These are phyloP conservation scores for Starmerella gropengiesseri DNA, from an alignment of 805 yeast species.

Conservation along the genomic window DNA sequence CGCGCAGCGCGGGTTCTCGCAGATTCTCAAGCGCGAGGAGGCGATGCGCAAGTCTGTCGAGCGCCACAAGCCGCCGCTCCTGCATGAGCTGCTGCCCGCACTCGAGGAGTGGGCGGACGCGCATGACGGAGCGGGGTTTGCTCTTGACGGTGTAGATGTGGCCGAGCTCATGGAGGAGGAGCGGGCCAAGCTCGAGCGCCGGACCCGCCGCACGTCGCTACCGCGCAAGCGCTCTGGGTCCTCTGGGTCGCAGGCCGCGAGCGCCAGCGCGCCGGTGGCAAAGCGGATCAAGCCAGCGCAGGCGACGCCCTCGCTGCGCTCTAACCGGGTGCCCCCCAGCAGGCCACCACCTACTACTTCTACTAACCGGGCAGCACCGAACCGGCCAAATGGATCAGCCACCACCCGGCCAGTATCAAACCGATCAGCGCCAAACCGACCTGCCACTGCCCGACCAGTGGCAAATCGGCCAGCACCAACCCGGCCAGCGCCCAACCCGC, in stretches of 20 bases:
- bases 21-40: conserved; percentile 58
- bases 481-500: no score
- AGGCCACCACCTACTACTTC: no score
- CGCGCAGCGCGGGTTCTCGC: conserved; percentile 16
- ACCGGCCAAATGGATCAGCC: no score
- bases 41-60: conserved; percentile 54
- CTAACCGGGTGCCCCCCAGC: no score
- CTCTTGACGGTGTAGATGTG: conserved; percentile 28
- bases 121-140: conserved; percentile 39
- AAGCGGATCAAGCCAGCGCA: conserved; percentile 7
- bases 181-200: neutral
- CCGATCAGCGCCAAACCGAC: no score
- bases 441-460: no score
- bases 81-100: conserved; percentile 41
- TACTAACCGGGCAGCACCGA: no score
- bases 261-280: neutral
- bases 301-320: conserved; percentile 4
- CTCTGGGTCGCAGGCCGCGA: neutral
- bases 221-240: neutral
- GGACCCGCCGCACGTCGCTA: neutral
- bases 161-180: conserved; percentile 6
- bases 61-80: conserved; percentile 56
- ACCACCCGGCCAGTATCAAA: no score
- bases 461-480: no score
- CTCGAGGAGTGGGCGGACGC: conserved; percentile 35